Evolutionary conservation across 2,329 filamentous ascomycete genomes (phyloP).

Genomic region (Fusarium anguioides): DNA sequence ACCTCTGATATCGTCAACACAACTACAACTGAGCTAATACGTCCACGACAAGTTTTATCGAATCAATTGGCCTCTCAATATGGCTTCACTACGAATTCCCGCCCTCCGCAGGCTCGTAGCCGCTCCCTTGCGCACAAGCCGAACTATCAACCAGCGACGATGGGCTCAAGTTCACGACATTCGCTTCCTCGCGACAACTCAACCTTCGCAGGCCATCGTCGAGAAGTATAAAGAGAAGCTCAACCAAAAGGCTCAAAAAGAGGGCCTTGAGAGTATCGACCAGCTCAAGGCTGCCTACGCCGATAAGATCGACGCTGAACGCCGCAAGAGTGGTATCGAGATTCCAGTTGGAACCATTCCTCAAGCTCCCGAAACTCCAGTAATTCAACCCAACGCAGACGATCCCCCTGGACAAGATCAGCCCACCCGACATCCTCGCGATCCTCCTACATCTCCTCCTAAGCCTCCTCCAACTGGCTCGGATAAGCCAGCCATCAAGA

Average conservation of each 20-base stretch:
- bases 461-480: conserved; percentile 30
- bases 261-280: conserved; percentile 76
- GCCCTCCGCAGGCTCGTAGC: conserved; percentile 60
- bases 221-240: conserved; percentile 93
- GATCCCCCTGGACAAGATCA: conserved; percentile 42
- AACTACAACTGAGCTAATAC: conserved; percentile 8
- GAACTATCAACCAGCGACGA: conserved; percentile 71
- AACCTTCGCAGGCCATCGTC: conserved; percentile 72
- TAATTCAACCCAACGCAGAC: conserved; percentile 52
- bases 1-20: conserved; percentile 1
- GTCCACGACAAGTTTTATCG: not conserved
- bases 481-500: conserved; percentile 54
- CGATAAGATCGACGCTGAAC: conserved; percentile 80
- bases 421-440: conserved; percentile 22
- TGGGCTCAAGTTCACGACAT: conserved; percentile 95
- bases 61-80: conserved; percentile 42
- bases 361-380: conserved; percentile 51
- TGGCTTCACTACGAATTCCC: conserved; percentile 62
- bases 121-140: conserved; percentile 48
- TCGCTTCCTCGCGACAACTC: conserved; percentile 86
- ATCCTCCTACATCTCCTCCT: conserved; percentile 14
- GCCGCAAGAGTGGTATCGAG: conserved; percentile 72
- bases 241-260: conserved; percentile 79
- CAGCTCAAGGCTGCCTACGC: conserved; percentile 85
- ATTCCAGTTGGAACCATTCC: conserved; percentile 49